Base-by-base conservation (phyloP, 441 rosid genomes). In the Capsella rubella region DNA sequence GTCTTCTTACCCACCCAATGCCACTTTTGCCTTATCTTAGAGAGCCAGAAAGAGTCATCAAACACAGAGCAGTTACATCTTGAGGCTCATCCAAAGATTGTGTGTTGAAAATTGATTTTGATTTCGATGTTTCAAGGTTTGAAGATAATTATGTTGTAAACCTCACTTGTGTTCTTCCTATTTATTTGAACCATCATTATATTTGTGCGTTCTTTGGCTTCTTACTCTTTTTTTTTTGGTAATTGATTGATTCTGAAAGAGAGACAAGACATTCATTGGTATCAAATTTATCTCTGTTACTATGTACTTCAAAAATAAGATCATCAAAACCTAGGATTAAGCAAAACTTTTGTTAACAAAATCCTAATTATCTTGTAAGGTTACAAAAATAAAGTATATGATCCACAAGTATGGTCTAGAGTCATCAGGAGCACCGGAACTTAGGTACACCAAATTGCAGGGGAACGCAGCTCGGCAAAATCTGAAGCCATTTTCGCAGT, bases 111-210 rank as follows among this genome's bases (percentile, higher is more conserved):
- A 39, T 72, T 52, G 69, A 35, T 60, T 77, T 65, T 71, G 64
- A 51, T 56, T 75, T 69, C 35, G 2, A 56, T 50, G 55, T 49
- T 70, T 77, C 57, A 58, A 65, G 46, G 72, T 70, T 55, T 54
- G 53, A 76, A 64, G 75, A 65, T 64, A 58, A 14, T 40, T 43
- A 35, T 72, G 77, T 66, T 72, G 77, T 77, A 77, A 66, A 72
- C 9, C 64, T 3, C 59, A 72, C 59, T 43, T 39, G 53, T 62
- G 42, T 64, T 65, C 57, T 65, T 70, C 65, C 61, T 63, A 71
- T 71, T 51, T 43, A 43, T 59, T 53, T 29, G 64, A 71, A 43
- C 65, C n/a, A 32, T 51, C 25, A 21, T 21, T 21, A 31, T 71
- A 61, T 64, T 71, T 77, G 25, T 21, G 56, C 63, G 8, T 64